Evolutionary conservation across 345 rosid species (phyloP).

Genomic region (Euphorbia pulcherrima): DNA sequence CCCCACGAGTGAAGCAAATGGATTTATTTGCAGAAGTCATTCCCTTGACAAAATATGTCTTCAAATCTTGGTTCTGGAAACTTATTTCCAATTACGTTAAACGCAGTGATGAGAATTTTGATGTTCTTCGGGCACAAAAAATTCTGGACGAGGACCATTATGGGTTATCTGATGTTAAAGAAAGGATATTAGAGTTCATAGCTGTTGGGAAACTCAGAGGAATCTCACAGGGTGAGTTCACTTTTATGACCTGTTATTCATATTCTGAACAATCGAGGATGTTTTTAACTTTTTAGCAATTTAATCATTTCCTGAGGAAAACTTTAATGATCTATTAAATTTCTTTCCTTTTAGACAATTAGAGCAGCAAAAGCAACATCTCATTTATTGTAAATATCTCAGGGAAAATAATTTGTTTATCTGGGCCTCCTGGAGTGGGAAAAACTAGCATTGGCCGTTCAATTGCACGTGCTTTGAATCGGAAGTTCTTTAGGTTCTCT

Average conservation of each 20-base stretch:
- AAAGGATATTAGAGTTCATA: slow-evolving; percentile 94
- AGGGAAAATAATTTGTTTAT: slow-evolving; percentile 98
- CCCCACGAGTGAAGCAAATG: background rate
- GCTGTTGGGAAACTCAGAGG: slow-evolving; percentile 99
- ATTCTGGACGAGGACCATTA: slow-evolving; percentile 98
- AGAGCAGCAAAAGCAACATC: background rate
- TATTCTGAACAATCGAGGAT: background rate
- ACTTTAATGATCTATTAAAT: background rate
- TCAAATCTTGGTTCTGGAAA: background rate
- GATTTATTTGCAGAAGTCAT: background rate
- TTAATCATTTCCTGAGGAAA: background rate
- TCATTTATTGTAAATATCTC: slow-evolving; percentile 26
- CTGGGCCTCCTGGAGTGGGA: slow-evolving; percentile 99
- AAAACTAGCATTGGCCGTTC: slow-evolving; percentile 99
- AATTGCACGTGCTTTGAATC: slow-evolving; percentile 91
- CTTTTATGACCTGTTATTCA: background rate
- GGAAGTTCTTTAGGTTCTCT: slow-evolving; percentile 91
- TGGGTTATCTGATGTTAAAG: slow-evolving; percentile 95
- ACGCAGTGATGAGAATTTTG: slow-evolving; percentile 94
- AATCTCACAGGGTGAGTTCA: slow-evolving; percentile 73
- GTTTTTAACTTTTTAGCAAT: background rate
- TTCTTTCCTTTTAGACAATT: background rate
- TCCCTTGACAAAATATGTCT: background rate
- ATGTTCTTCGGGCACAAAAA: slow-evolving; percentile 73
- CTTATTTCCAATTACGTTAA: background rate